Evolutionary conservation across 2,329 filamentous ascomycete genomes (phyloP), one percentile per base, ranked within the genome.

Genomic region (Didymella lethalis): DNA sequence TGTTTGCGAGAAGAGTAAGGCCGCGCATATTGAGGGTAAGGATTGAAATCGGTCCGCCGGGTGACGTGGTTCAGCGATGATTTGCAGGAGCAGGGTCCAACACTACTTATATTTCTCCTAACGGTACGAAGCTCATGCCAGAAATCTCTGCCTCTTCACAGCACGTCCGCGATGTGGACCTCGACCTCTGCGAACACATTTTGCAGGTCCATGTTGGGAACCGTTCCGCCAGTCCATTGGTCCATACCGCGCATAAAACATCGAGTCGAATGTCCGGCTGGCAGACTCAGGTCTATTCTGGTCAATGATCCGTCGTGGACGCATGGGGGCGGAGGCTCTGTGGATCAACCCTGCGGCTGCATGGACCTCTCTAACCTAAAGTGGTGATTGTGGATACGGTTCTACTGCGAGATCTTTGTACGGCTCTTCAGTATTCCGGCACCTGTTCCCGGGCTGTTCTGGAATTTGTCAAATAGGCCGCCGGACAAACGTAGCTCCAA

Each of bases 101-200:
- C 31, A 14, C n/a, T 28, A 28, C 11, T 58, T 59, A 54, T 47
- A 49, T 54, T 43, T 54, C 31, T 18, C 47, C 34, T 43, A 26
- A 43, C 28, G 32, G n/a, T 25, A 54, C 28, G 40, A 36, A 18
- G 20, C 38, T 36, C 50, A 54, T 48, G 36, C 46, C n/a, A 41
- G 32, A 59, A 54, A 54, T 59, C 41, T 54, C 56, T 54, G 32
- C n/a, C 56, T 54, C 56, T 51, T 50, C 54, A 16, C 47, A 47
- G 50, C 7, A 5, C 16, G 41, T 50, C 56, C 50, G 56, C 46
- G 41, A 54, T 49, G 56, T 59, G 56, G 56, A 54, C 16, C 56
- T 59, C 46, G 56, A 54, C 40, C 47, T 54, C 46, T 41, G 46
- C 40, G 28, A 47, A 43, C 28, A 28, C 46, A 47, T 41, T 25